Conservation (phyloP, 2,329 filamentous ascomycete species). For the Aspergillus awamori region DNA sequence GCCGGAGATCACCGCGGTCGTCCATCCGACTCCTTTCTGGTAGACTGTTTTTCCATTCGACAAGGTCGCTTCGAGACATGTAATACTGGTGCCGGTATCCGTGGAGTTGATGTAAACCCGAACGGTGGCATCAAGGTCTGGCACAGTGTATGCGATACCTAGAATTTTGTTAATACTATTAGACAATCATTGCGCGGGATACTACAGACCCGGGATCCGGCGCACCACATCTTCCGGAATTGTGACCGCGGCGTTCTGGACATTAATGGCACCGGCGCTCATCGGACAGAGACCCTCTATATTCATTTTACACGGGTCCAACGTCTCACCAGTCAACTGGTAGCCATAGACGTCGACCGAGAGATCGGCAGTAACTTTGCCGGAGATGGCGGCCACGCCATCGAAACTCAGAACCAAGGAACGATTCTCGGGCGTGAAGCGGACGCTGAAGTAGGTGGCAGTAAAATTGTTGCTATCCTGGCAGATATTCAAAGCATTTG, state of each 20-base stretch:
- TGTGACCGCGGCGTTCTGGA: background rate
- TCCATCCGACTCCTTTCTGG: conserved; percentile 84
- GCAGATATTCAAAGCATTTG: conserved; percentile 81
- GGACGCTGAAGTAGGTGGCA: conserved; percentile 82
- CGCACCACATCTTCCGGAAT: conserved; percentile 4
- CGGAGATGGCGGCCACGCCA: conserved; percentile 79
- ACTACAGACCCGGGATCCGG: conserved; percentile 2
- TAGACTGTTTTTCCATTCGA: conserved; percentile 93
- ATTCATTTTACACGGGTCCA: conserved; percentile 10
- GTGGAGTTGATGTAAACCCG: conserved; percentile 77
- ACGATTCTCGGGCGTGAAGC: conserved; percentile 65
- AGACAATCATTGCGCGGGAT: background rate
- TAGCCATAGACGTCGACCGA: conserved; percentile 33
- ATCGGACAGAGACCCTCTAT: conserved; percentile 12
- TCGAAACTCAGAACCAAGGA: conserved; percentile 73
- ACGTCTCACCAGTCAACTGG: background rate
- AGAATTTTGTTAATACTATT: background rate
- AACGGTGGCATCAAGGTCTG: conserved; percentile 85
- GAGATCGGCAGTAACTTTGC: conserved; percentile 77
- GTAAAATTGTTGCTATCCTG: conserved; percentile 82
- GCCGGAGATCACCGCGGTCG: conserved; percentile 82
- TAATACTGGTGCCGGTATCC: conserved; percentile 65
- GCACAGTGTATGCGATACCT: conserved; percentile 82
- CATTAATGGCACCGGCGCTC: conserved; percentile 7
- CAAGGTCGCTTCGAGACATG: conserved; percentile 83